Evolutionary conservation across 148 eudicot species (phyloP).

Genomic region (Bassia scoparia): DNA sequence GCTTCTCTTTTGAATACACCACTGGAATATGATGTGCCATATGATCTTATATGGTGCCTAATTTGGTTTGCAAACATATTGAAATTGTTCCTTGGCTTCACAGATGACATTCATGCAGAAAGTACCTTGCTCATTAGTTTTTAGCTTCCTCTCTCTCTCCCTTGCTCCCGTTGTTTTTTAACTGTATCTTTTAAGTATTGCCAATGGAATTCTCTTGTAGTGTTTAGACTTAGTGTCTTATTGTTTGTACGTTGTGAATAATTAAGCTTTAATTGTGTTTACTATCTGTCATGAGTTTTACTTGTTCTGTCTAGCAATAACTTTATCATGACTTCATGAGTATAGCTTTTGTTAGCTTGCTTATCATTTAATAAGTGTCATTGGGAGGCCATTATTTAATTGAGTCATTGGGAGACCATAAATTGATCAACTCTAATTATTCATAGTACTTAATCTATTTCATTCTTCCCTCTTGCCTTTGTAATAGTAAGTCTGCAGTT

Average conservation of each 20-base stretch:
- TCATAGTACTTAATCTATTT: not conserved
- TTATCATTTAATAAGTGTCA: too few relatives aligned
- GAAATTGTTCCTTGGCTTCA: not conserved
- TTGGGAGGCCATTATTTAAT: too few relatives aligned
- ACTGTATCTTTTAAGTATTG: not conserved
- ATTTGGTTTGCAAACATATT: not conserved
- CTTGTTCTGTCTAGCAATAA: constrained; percentile 35
- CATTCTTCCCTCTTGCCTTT: not conserved
- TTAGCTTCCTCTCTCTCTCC: not conserved
- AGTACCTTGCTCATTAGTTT: not conserved
- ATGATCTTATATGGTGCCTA: not conserved
- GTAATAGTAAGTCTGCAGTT: constrained; percentile 44
- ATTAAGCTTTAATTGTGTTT: constrained; percentile 29
- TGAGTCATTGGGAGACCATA: too few relatives aligned
- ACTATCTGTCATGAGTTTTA: not conserved
- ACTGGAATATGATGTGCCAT: not conserved
- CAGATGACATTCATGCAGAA: not conserved
- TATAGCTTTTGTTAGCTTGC: too few relatives aligned
- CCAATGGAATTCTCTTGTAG: not conserved
- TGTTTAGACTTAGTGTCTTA: not conserved
- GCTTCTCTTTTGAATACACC: not conserved
- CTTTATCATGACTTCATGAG: too few relatives aligned
- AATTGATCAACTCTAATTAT: too few relatives aligned
- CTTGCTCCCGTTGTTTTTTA: not conserved
- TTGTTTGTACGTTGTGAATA: constrained; percentile 45